A percentile compares a stretch with the other conserved stretches of the same genome.
Conservation (phyloP, 2,329 filamentous ascomycete species). For the Exophiala aquamarina region DNA sequence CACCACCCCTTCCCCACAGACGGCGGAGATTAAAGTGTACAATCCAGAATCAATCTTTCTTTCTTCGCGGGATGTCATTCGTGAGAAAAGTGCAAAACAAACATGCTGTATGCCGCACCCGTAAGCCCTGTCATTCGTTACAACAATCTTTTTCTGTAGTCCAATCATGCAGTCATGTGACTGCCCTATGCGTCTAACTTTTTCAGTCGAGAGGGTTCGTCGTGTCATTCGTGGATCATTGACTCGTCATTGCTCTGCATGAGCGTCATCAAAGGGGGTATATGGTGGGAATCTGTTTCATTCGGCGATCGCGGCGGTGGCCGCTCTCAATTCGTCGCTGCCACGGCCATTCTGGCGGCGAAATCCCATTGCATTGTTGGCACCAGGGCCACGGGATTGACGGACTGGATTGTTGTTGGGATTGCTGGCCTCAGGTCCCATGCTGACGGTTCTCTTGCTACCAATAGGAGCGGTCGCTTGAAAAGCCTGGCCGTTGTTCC, state of each 20-base stretch:
- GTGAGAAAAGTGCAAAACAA: constrained; percentile 13
- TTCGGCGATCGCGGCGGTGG: constrained; percentile 61
- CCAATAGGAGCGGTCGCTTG: constrained; percentile 58
- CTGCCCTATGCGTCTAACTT: constrained; percentile 32
- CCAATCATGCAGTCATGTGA: constrained; percentile 29
- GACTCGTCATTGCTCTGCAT: constrained; percentile 28
- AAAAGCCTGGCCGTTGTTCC: constrained; percentile 27
- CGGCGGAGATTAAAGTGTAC: constrained; percentile 17
- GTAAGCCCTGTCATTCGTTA: constrained; percentile 25
- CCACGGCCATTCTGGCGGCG: constrained; percentile 63
- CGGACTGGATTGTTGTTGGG: constrained; percentile 58
- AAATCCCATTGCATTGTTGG: constrained; percentile 60
- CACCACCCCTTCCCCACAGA: constrained; percentile 11
- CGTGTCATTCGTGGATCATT: constrained; percentile 30
- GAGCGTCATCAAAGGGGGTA: constrained; percentile 29
- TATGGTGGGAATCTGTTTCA: constrained; percentile 38
- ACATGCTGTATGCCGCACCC: constrained; percentile 25
- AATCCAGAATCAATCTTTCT: constrained; percentile 24
- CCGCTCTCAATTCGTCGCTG: constrained; percentile 64
- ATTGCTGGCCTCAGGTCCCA: constrained; percentile 56
- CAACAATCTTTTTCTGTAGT: constrained; percentile 28
- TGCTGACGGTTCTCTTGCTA: constrained; percentile 63
- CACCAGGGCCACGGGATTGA: constrained; percentile 62
- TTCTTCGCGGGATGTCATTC: constrained; percentile 13
- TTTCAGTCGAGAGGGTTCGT: constrained; percentile 17